Percentiles rank a stretch among this genome's conserved stretches.
phyloP scores from a whole-genome alignment of 1,284 basidiomycete genomes.

The Kwoniella shivajii region DNA sequence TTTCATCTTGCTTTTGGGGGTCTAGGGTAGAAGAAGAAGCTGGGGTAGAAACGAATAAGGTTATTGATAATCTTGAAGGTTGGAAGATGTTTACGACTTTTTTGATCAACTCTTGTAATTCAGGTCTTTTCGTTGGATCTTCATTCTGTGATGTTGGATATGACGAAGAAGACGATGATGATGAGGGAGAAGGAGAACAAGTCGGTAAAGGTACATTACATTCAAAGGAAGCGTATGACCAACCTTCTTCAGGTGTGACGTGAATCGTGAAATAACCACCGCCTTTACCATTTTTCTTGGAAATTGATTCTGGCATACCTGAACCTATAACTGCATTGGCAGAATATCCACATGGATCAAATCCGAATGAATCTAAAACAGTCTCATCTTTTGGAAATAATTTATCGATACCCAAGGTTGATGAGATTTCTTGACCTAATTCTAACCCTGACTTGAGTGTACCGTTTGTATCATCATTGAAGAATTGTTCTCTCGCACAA shows the following conservation, averaged over 20 bases:
- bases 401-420: constrained; percentile 74
- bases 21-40: constrained; percentile 55
- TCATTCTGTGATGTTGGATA: constrained; percentile 69
- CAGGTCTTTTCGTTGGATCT: constrained; percentile 52
- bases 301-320: constrained; percentile 50
- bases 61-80: constrained; percentile 82
- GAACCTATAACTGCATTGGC: constrained; percentile 82
- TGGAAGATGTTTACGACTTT: constrained; percentile 92
- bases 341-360: constrained; percentile 95
- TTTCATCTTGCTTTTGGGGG: constrained; percentile 32
- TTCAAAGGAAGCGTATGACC: constrained; percentile 98
- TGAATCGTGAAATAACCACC: constrained; percentile 99
- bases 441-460: constrained; percentile 56
- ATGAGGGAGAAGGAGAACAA: constrained; percentile 14
- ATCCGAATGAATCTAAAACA: constrained; percentile 88
- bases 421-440: constrained; percentile 70
- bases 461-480: constrained; percentile 56
- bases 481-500: constrained; percentile 75
- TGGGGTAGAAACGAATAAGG: constrained; percentile 82
- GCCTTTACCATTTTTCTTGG: constrained; percentile 45
- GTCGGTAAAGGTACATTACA: constrained; percentile 84
- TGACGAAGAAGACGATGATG: neutral
- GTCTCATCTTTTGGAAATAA: constrained; percentile 80
- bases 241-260: constrained; percentile 95
- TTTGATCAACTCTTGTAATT: constrained; percentile 76